Evolutionary conservation across 176 grass and related monocot genomes (phyloP), one percentile per base, ranked within the genome.

Genomic region (Typha latifolia): DNA sequence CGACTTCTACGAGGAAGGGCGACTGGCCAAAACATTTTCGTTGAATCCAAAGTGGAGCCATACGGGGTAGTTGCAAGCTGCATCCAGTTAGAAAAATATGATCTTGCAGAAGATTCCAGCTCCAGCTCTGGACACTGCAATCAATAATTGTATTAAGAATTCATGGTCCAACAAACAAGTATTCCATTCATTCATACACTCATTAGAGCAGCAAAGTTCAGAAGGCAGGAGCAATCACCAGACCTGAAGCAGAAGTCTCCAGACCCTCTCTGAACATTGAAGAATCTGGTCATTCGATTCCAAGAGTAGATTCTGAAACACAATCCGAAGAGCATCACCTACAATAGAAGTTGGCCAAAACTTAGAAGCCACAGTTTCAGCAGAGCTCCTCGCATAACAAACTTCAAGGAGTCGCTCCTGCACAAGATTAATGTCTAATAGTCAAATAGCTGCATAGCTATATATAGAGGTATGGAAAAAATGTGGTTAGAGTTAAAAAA

Each of bases 191-290:
- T 65, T 43, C 16, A 18, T 3, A 59, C 14, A 29, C 7, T 62
- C 15, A 37, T 19, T 59, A 59, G 16, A 59, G 6, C 53, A 19
- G 10, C 18, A 59, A 11, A 13, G 57, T 2, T 57, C 47, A 13
- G 18, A 76, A 61, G 34, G 15, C 61, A 63, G 23, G 18, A 49
- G 15, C 4, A 49, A 48, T 55, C 32, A 56, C 70, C 56, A 69
- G 77, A 99, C 94, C 85, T 99, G 94, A 80, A 99, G 89, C 66
- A 99, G 81, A 66, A 99, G 85, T 63, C 78, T 90, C 94, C 94
- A 99, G 63, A 85, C 94, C 77, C 89, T 86, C 80, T 90, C 94
- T 76, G 94, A 99, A 68, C 83, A 90, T 62, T 72, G 78, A 85
- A 99, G 86, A 93, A 99, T 93, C 56, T 84, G 82, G 63, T 93